A percentile compares a stretch with the other conserved stretches of the same genome.
Evolutionary conservation across 192 early-diverging fungal species (phyloP).

Genomic region (Backusella sp.): DNA sequence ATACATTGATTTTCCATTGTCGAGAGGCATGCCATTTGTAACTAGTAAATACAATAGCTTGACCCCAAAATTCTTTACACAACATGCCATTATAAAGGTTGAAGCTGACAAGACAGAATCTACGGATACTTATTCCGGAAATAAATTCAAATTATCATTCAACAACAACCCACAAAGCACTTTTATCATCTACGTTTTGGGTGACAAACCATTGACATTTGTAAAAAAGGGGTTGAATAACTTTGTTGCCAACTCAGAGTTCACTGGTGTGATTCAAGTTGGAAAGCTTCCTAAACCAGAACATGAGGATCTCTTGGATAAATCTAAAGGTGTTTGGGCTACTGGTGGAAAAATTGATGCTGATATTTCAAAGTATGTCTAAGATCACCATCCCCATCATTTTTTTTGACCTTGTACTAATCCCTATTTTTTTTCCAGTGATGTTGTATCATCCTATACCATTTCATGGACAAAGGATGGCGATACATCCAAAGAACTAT

Average conservation of each 20-base stretch:
- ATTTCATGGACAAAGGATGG: conserved; percentile 30
- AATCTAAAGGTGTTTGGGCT: conserved; percentile 22
- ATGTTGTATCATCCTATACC: conserved; percentile 10
- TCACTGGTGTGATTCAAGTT: conserved; percentile 29
- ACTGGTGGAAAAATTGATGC: conserved; percentile 18
- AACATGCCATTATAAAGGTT: conserved; percentile 28
- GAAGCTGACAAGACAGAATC: not conserved
- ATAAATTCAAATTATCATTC: conserved; percentile 30
- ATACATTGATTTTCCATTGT: conserved; percentile 27
- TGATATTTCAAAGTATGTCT: conserved; percentile 13
- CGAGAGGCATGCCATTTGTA: conserved; percentile 34
- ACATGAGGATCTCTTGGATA: conserved; percentile 23
- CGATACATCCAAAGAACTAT: not conserved
- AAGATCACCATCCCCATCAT: not conserved
- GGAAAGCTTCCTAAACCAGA: conserved; percentile 24
- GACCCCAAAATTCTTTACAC: conserved; percentile 36
- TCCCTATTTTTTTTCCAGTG: not conserved
- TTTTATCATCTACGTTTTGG: conserved; percentile 33
- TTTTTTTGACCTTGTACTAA: not conserved
- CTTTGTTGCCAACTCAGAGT: conserved; percentile 13
- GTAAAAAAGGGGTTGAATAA: not conserved
- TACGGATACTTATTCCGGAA: conserved; percentile 9
- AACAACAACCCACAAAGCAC: conserved; percentile 24
- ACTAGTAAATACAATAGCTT: conserved; percentile 28
- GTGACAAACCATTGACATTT: conserved; percentile 14